Evolutionary conservation across 495 filamentous ascomycete genomes (phyloP).

Genomic region (Hyaloscypha hepaticicola): DNA sequence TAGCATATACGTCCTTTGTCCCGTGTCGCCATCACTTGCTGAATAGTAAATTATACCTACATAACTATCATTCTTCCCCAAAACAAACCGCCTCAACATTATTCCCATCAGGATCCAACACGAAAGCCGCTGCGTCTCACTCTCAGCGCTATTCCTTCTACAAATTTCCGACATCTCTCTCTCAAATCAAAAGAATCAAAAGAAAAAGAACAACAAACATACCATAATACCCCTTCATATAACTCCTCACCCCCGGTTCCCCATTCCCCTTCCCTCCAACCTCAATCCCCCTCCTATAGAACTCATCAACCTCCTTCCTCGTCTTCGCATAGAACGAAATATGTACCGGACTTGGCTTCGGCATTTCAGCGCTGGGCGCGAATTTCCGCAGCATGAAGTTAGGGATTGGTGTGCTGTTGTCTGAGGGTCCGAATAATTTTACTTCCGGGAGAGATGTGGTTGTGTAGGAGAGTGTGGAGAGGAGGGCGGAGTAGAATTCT

Average conservation of each 20-base stretch:
- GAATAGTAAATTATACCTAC: too few relatives aligned
- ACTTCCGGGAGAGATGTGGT: background rate
- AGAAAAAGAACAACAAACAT: background rate
- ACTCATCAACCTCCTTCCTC: background rate
- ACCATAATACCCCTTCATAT: constrained; percentile 2
- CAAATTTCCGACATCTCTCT: too few relatives aligned
- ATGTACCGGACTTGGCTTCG: background rate
- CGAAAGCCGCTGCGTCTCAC: background rate
- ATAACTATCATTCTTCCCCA: background rate
- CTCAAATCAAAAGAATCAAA: too few relatives aligned
- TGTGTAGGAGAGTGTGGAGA: background rate
- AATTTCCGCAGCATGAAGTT: background rate
- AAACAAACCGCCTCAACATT: constrained; percentile 9
- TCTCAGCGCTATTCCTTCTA: background rate
- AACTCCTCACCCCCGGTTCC: background rate
- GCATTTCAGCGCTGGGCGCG: background rate
- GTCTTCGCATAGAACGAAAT: constrained; percentile 8
- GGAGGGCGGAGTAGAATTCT: background rate
- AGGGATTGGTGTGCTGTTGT: background rate
- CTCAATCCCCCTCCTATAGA: background rate
- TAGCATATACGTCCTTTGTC: background rate
- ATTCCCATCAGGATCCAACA: constrained; percentile 7
- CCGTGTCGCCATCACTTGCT: background rate
- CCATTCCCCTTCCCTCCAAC: background rate
- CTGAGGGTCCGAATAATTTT: background rate